Percentiles rank a stretch among this genome's conserved stretches.
Evolutionary conservation across 2,329 filamentous ascomycete genomes (phyloP).

Genomic region (Bipolaris gigantea): DNA sequence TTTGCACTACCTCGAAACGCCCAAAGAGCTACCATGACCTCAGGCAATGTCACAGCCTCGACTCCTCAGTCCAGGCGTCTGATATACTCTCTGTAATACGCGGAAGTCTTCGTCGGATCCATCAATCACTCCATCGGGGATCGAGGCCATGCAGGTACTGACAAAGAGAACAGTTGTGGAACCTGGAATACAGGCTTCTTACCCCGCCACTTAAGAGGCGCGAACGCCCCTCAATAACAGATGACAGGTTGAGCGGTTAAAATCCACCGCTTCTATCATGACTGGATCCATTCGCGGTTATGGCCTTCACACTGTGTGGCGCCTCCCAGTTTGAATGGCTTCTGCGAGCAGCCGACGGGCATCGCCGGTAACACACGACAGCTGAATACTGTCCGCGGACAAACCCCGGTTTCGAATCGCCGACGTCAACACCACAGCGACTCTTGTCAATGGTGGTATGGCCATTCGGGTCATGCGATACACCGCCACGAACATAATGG

Average conservation of each 20-base stretch:
- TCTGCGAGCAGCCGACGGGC: too few relatives aligned
- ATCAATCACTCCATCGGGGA: neutral
- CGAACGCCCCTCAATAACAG: neutral
- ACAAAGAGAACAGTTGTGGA: neutral
- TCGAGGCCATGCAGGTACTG: neutral
- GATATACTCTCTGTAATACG: neutral
- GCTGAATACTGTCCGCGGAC: neutral
- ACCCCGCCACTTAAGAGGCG: neutral
- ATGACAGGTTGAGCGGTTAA: too few relatives aligned
- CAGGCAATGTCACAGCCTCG: neutral
- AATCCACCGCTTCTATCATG: neutral
- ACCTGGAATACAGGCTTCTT: neutral
- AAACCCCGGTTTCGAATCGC: neutral
- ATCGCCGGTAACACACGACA: neutral
- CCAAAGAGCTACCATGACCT: neutral
- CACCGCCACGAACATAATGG: too few relatives aligned
- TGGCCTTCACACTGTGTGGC: too few relatives aligned
- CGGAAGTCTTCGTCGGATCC: too few relatives aligned
- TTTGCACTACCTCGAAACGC: neutral
- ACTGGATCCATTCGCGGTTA: neutral
- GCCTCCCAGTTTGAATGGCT: neutral
- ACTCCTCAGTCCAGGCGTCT: neutral
- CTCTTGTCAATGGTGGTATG: neutral
- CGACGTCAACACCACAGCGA: neutral
- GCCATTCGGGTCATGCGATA: neutral